phyloP scores from a whole-genome alignment of 2,329 filamentous ascomycete species.

The Zymoseptoria brevis region DNA sequence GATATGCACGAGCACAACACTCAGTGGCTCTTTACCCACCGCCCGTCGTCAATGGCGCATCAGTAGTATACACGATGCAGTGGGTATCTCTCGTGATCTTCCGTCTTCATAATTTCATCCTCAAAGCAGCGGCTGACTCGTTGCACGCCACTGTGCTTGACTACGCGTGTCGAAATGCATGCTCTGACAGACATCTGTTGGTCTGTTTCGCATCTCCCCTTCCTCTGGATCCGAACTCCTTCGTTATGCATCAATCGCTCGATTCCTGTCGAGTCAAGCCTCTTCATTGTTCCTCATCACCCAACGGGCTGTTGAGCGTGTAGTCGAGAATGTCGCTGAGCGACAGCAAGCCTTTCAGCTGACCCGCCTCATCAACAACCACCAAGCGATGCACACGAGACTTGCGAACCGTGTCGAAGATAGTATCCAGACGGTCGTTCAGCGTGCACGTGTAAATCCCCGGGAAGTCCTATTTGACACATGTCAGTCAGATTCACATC shows the following conservation, averaged over 20 bases:
- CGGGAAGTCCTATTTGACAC: constrained; percentile 63
- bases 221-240: not conserved
- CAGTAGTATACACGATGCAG: not conserved
- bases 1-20: not conserved
- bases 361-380: constrained; percentile 82
- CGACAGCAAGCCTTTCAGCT: constrained; percentile 81
- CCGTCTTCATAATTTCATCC: not conserved
- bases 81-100: not conserved
- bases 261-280: too few species aligned
- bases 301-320: constrained; percentile 50
- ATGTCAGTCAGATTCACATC: not conserved
- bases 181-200: not conserved
- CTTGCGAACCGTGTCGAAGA: constrained; percentile 94
- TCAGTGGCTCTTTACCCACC: not conserved
- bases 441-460: constrained; percentile 95
- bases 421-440: constrained; percentile 84
- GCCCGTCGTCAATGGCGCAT: not conserved
- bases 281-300: constrained; percentile 15
- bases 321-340: constrained; percentile 96
- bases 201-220: not conserved
- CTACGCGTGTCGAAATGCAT: not conserved
- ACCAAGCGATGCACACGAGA: constrained; percentile 89
- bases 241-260: not conserved
- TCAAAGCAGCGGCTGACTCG: not conserved
- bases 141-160: not conserved